Base-by-base conservation (phyloP, 108 stramenopile genomes). In the Parietichytrium sp. region DNA sequence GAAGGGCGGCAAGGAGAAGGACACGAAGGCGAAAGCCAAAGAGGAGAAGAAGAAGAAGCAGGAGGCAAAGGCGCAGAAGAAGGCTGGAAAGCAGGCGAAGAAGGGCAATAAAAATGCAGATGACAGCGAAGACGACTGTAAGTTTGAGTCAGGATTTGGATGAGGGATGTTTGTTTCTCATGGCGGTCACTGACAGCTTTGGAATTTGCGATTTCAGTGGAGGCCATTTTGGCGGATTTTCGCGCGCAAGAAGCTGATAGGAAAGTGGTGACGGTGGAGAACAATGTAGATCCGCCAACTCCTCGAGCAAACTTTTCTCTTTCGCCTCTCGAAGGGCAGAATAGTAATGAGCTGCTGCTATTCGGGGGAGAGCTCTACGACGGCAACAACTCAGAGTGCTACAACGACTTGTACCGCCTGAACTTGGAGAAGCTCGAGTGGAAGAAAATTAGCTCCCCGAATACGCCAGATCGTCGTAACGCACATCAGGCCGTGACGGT, bases 291-390 rank as follows among this genome's bases (percentile, higher is more conserved):
- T n/a, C 81, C 53, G 54, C 84, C 84, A 7, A 79, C 33, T n/a
- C 81, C 81, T n/a, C 26, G 85, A 10, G 30, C 42, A 4, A 88
- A 90, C 78, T 88, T 87, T 36, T 84, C 85, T 18, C 48, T 90
- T 38, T 87, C 88, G 1, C 30, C 86, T n/a, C 80, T 90, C 15
- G 85, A 85, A 3, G 80, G 30, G 38, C 61, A 16, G 61, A 33
- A 72, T 42, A 72, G 61, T 72, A 84, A 83, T 36, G 89, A 90
- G n/a, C 80, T 89, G 48, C 30, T 89, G 47, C 78, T 90, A 4
- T 90, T 89, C 54, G 89, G 89, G 27, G 89, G 89, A 10, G 89
- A 90, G 48, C 86, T 36, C 55, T 87, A 54, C 55, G 88, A 90
- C 33, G 89, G 89, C n/a, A 83, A 86, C 36, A 54, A 54, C 61